These are phyloP conservation scores for Rutidosis leptorrhynchoides DNA, from an alignment of 129 eudicot species.

Conservation along the genomic window DNA sequence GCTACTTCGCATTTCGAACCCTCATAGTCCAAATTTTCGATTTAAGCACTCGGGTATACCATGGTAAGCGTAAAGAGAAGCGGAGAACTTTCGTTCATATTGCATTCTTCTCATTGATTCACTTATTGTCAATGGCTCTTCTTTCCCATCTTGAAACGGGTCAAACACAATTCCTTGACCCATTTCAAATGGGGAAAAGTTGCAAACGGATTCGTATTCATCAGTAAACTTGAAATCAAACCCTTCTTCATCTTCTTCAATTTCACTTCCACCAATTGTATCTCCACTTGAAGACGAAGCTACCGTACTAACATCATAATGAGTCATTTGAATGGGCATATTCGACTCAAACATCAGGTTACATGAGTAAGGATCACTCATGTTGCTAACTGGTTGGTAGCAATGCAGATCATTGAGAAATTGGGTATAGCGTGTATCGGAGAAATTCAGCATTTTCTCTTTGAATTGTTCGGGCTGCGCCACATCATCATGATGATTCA, in stretches of 20 bases:
- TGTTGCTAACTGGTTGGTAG: no score
- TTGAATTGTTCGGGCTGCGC: slow-evolving; percentile 10
- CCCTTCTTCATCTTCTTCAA: slow-evolving; percentile 33
- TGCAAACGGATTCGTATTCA: slow-evolving; percentile 40
- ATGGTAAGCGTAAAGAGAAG: no score
- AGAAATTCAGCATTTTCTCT: slow-evolving; percentile 32
- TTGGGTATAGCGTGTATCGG: slow-evolving; percentile 46
- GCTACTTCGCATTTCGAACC: no score
- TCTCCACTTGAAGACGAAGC: slow-evolving; percentile 31
- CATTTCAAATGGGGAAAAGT: slow-evolving; percentile 56
- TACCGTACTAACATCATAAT: slow-evolving; percentile 4
- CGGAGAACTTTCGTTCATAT: no score
- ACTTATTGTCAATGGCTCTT: no score
- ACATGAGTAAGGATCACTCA: slow-evolving; percentile 12
- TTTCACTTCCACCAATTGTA: slow-evolving; percentile 33
- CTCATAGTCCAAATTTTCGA: no score
- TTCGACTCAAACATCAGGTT: slow-evolving; percentile 29
- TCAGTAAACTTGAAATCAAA: slow-evolving; percentile 60
- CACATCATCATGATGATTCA: slow-evolving; percentile 27
- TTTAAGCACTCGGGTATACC: no score
- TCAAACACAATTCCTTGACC: slow-evolving; percentile 44
- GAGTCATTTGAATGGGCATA: slow-evolving; percentile 20
- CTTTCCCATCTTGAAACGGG: slow-evolving; percentile 15
- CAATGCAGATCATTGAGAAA: no score
- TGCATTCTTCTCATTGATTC: no score